Percentiles rank a stretch among this genome's conserved stretches.
Evolutionary conservation across 805 yeast species (phyloP).

Genomic region (Pichia kluyveri): DNA sequence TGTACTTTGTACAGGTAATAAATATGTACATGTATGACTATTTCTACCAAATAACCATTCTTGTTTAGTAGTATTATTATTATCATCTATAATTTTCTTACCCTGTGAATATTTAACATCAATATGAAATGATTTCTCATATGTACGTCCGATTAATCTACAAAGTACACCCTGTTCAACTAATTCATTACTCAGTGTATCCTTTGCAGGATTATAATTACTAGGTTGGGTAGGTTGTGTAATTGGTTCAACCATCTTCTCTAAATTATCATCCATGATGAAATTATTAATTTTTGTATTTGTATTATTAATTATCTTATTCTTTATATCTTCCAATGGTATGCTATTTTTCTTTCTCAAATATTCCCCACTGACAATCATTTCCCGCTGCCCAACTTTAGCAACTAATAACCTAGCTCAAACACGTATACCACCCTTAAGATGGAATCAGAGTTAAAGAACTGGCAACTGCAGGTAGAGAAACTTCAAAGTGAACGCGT

Average conservation of each 20-base stretch:
- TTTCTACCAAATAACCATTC: slow-evolving; percentile 62
- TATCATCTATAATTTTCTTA: neutral
- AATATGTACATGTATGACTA: slow-evolving; percentile 47
- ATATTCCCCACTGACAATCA: neutral
- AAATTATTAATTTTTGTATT: no score
- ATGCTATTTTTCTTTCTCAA: neutral
- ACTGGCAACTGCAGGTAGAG: no score
- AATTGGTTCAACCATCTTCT: slow-evolving; percentile 5
- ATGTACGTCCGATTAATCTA: slow-evolving; percentile 27
- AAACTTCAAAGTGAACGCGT: no score
- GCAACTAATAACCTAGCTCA: no score
- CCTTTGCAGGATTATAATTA: slow-evolving; percentile 19
- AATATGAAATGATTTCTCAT: slow-evolving; percentile 19
- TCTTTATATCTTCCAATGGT: neutral
- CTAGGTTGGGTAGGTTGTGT: slow-evolving; percentile 33
- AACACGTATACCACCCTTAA: no score
- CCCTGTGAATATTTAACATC: slow-evolving; percentile 21
- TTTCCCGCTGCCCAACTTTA: neutral
- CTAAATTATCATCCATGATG: no score
- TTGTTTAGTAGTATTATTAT: slow-evolving; percentile 7
- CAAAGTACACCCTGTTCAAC: slow-evolving; percentile 26
- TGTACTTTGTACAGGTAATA: slow-evolving; percentile 48
- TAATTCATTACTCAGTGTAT: slow-evolving; percentile 19
- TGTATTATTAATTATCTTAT: no score
- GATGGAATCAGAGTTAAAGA: no score